Base-by-base conservation (phyloP, 768 basidiomycete genomes). In the Suillus tomentosus region DNA sequence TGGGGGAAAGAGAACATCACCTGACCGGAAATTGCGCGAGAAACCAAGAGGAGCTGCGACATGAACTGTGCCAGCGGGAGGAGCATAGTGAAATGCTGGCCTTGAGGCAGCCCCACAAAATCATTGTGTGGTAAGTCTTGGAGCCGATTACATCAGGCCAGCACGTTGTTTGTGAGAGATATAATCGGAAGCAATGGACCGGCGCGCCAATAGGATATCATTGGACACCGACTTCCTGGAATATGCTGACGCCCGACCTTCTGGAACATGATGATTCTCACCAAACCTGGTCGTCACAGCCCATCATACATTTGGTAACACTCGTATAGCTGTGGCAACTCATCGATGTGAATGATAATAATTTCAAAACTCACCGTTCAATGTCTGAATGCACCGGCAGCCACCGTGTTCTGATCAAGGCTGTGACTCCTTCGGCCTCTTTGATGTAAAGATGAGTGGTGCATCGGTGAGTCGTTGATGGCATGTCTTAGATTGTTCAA, bases 11-110 rank as follows among this genome's bases (percentile, higher is more conserved):
- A 27, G 27, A 27, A 27, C 27, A 27, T 27, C 3, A 27, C 64
- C 58, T 76, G 78, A 11, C 77, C 78, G 5, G 78, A 76, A 9
- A 61, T 50, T 13, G 67, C 71, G 56, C 77, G 77, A 5, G 77
- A 78, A n/a, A 76, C 74, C 39, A 78, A 70, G 54, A 78, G 67
- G 3, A 77, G 66, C 24, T 27, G 27, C 27, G 27, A 27, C 3
- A 78, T 13, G 69, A 77, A 76, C 34, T 79, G 77, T 42, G 67
- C 19, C 22, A 72, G 66, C 39, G 74, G 72, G 3, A 77, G 70
- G 13, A 78, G 47, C 27, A 27, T 27, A 27, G 27, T 27, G 47
- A 70, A 47, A 77, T 62, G n/a, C 2, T 10, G 11, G 45, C n/a
- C 10, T n/a, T 3, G 45, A 47, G 45, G 45, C 45, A n/a, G 45